These are phyloP conservation scores for Sanguinoderma infundibulare DNA, from an alignment of 1,284 basidiomycete genomes.

Conservation along the genomic window DNA sequence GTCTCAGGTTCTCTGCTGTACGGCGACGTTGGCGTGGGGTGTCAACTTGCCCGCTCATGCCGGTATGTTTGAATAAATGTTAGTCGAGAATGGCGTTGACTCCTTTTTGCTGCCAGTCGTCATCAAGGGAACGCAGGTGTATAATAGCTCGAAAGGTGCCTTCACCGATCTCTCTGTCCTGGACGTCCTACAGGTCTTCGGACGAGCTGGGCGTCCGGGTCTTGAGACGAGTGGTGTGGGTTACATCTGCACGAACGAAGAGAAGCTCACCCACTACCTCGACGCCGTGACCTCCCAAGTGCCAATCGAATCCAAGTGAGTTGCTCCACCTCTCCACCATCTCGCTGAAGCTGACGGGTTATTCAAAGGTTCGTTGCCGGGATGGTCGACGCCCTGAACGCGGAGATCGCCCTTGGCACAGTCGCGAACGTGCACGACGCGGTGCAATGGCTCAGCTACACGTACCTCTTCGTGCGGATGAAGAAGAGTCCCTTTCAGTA, in stretches of 20 bases:
- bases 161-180: conserved; percentile 95
- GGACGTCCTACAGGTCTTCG: conserved; percentile 97
- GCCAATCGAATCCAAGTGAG: conserved; percentile 95
- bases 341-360: background rate
- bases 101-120: conserved; percentile 59
- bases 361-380: conserved; percentile 78
- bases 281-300: conserved; percentile 89
- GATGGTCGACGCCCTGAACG: conserved; percentile 92
- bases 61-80: conserved; percentile 48
- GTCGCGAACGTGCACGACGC: conserved; percentile 90
- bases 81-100: background rate
- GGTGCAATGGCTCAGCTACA: conserved; percentile 96
- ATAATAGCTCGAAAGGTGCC: conserved; percentile 86
- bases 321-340: conserved; percentile 2
- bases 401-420: conserved; percentile 94
- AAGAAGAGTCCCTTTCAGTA: conserved; percentile 91
- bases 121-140: conserved; percentile 98
- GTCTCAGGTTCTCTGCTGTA: conserved; percentile 93
- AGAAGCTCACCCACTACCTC: conserved; percentile 94
- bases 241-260: conserved; percentile 94
- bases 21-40: conserved; percentile 98
- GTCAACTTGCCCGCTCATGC: conserved; percentile 99
- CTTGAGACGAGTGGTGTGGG: conserved; percentile 96
- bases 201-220: conserved; percentile 96
- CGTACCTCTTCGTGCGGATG: conserved; percentile 97